phyloP scores from a whole-genome alignment of 495 filamentous ascomycete genomes.

The Aspergillus nidulans region DNA sequence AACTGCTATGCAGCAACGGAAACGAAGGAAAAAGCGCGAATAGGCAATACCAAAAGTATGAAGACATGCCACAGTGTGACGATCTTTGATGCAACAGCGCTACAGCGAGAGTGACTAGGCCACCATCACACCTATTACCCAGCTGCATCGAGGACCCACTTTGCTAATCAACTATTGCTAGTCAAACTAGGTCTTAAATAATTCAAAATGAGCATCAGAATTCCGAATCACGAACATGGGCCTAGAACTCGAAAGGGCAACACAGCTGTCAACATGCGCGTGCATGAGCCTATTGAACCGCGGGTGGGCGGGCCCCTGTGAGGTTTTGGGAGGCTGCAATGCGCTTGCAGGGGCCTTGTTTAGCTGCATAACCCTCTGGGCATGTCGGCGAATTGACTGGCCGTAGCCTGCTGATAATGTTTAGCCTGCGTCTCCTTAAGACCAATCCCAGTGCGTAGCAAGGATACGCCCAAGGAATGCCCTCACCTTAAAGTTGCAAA shows the following conservation, averaged over 20 bases:
- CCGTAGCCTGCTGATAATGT: slow-evolving; percentile 20
- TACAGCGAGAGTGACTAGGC: neutral
- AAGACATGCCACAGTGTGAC: neutral
- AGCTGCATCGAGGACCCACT: slow-evolving; percentile 4
- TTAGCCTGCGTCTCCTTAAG: slow-evolving; percentile 20
- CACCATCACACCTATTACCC: neutral
- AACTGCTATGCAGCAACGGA: neutral
- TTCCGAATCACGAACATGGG: slow-evolving; percentile 2
- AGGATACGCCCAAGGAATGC: slow-evolving; percentile 17
- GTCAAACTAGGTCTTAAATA: neutral
- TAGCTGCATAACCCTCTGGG: slow-evolving; percentile 35
- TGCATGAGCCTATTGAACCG: slow-evolving; percentile 21
- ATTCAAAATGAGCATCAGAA: slow-evolving; percentile 4
- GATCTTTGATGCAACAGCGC: neutral
- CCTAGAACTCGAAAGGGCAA: slow-evolving; percentile 8
- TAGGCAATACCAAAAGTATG: neutral
- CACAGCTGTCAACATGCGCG: slow-evolving; percentile 27
- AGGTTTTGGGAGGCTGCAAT: slow-evolving; percentile 13
- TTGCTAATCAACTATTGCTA: neutral
- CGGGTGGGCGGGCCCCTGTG: slow-evolving; percentile 17
- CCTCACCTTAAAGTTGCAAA: slow-evolving; percentile 30
- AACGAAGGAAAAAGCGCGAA: slow-evolving; percentile 2
- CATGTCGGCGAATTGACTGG: slow-evolving; percentile 30
- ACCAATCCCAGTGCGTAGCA: slow-evolving; percentile 32
- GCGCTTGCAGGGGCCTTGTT: slow-evolving; percentile 16